Evolutionary conservation across 208 protist genomes (phyloP).

Genomic region (Acanthamoeba healyi): DNA sequence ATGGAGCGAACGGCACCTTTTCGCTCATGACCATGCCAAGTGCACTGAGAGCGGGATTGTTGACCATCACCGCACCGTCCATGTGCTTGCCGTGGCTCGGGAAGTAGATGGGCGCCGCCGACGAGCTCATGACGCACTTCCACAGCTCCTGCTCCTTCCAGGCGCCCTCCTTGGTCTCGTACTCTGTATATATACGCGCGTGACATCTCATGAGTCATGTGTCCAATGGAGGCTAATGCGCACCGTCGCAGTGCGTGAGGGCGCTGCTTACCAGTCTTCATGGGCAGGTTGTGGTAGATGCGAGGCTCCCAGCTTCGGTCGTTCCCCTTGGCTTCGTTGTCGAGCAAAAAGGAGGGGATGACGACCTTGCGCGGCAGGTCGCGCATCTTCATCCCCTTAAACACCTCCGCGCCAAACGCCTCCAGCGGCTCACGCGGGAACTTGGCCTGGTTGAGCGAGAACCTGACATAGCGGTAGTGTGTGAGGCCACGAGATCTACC

Average conservation of each 20-base stretch:
- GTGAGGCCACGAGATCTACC: background rate
- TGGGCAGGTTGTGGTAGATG: constrained; percentile 68
- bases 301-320: constrained; percentile 58
- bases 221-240: too few species aligned
- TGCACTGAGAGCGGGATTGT: constrained; percentile 30
- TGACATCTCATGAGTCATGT: too few species aligned
- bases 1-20: background rate
- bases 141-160: constrained; percentile 62
- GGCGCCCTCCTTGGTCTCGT: background rate
- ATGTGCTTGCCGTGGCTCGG: constrained; percentile 41
- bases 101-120: constrained; percentile 70
- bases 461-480: too few species aligned
- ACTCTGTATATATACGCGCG: too few species aligned
- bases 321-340: constrained; percentile 31
- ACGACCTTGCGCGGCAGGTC: constrained; percentile 19
- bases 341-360: constrained; percentile 31
- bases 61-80: constrained; percentile 63
- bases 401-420: constrained; percentile 36
- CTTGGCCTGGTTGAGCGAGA: constrained; percentile 60
- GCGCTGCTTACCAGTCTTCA: background rate
- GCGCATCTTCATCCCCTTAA: constrained; percentile 1
- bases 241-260: background rate
- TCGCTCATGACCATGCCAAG: constrained; percentile 51
- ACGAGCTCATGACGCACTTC: constrained; percentile 65
- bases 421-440: constrained; percentile 48